phyloP scores from a whole-genome alignment of 306 rosid genomes.

The Casuarina glauca region DNA sequence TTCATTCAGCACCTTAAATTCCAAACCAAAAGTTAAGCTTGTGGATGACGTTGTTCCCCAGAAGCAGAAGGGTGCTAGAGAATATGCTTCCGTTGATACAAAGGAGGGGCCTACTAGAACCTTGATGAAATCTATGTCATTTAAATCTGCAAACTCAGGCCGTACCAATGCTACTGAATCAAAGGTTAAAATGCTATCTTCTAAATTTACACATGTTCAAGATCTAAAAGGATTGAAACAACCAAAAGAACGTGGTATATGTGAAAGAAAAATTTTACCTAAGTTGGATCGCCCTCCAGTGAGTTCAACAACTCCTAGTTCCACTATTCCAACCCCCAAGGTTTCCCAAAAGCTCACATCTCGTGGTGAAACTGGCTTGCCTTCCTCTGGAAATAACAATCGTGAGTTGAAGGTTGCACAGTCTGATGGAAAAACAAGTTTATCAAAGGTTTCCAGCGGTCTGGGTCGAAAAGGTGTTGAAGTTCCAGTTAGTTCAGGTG shows the following conservation, averaged over 20 bases:
- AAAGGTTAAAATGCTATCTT: slow-evolving; percentile 67
- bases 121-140: slow-evolving; percentile 67
- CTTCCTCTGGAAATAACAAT: slow-evolving; percentile 42
- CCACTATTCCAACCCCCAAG: slow-evolving; percentile 55
- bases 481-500: slow-evolving; percentile 62
- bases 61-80: slow-evolving; percentile 60
- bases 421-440: slow-evolving; percentile 54
- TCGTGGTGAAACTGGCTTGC: slow-evolving; percentile 53
- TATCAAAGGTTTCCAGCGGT: slow-evolving; percentile 50
- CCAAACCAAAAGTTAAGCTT: slow-evolving; percentile 65
- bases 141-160: slow-evolving; percentile 52
- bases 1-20: slow-evolving; percentile 59
- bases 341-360: slow-evolving; percentile 57
- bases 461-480: slow-evolving; percentile 50
- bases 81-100: slow-evolving; percentile 50
- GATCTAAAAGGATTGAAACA: slow-evolving; percentile 64
- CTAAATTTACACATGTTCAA: slow-evolving; percentile 43
- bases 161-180: slow-evolving; percentile 54
- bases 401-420: slow-evolving; percentile 54
- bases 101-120: slow-evolving; percentile 54
- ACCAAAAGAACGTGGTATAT: slow-evolving; percentile 54
- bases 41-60: slow-evolving; percentile 64
- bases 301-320: slow-evolving; percentile 46
- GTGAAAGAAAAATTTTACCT: slow-evolving; percentile 60
- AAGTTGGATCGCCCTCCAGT: slow-evolving; percentile 58